phyloP scores from a whole-genome alignment of 2,329 filamentous ascomycete species.

The Stemphylium beticola region DNA sequence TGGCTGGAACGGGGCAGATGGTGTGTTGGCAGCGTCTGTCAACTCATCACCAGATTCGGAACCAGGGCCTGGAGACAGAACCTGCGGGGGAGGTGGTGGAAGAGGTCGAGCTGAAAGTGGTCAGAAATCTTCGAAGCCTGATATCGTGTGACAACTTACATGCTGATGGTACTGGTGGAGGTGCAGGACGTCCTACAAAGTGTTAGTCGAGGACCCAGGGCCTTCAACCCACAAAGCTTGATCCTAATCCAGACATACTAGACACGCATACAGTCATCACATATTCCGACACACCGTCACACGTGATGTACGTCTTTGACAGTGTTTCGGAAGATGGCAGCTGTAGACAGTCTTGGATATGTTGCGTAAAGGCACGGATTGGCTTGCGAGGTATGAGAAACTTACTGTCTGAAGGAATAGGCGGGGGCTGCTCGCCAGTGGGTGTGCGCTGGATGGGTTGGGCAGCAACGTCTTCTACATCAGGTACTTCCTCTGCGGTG shows the following conservation, averaged over 20 bases:
- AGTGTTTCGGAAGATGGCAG: slow-evolving; percentile 37
- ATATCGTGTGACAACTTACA: slow-evolving; percentile 30
- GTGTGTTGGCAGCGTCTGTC: slow-evolving; percentile 42
- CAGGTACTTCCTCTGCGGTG: slow-evolving; percentile 56
- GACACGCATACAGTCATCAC: slow-evolving; percentile 48
- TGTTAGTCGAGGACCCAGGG: slow-evolving; percentile 20
- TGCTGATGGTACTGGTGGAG: slow-evolving; percentile 46
- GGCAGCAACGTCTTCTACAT: slow-evolving; percentile 60
- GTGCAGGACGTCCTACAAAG: slow-evolving; percentile 50
- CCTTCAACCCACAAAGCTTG: background rate
- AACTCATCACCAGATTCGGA: slow-evolving; percentile 91
- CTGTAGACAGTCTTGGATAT: slow-evolving; percentile 31
- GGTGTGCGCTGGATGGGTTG: slow-evolving; percentile 52
- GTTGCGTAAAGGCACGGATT: slow-evolving; percentile 24
- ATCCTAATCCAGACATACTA: slow-evolving; percentile 39
- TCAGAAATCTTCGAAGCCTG: background rate
- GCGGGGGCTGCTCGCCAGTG: slow-evolving; percentile 50
- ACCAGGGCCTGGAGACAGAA: slow-evolving; percentile 73
- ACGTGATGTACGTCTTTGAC: slow-evolving; percentile 42
- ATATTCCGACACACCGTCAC: slow-evolving; percentile 45
- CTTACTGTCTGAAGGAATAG: slow-evolving; percentile 60
- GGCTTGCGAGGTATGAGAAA: slow-evolving; percentile 48
- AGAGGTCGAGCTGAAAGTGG: slow-evolving; percentile 64
- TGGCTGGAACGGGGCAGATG: slow-evolving; percentile 35
- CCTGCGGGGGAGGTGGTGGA: slow-evolving; percentile 60